These are phyloP conservation scores for Epichloe uncinata DNA, from an alignment of 2,329 filamentous ascomycete species.

Conservation along the genomic window DNA sequence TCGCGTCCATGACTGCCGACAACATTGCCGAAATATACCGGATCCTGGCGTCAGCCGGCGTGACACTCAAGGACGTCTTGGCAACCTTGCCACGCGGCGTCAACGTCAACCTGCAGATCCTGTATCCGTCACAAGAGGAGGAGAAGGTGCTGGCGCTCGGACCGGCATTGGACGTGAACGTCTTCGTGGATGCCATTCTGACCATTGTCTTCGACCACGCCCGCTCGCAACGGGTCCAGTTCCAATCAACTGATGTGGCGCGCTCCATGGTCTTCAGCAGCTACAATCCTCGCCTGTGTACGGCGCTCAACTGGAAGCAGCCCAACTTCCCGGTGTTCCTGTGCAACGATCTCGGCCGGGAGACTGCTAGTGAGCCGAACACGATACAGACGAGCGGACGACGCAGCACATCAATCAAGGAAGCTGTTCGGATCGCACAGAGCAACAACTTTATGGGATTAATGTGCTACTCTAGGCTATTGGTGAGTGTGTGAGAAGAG, in stretches of 20 bases:
- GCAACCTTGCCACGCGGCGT: conserved; percentile 61
- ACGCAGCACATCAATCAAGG: conserved; percentile 77
- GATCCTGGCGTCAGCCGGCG: conserved; percentile 59
- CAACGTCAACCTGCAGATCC: conserved; percentile 81
- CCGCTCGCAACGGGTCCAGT: conserved; percentile 47
- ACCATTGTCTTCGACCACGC: conserved; percentile 86
- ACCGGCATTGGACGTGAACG: conserved; percentile 71
- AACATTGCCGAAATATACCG: conserved; percentile 56
- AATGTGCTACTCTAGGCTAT: conserved; percentile 72
- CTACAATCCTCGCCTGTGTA: conserved; percentile 82
- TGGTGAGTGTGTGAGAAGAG: conserved; percentile 44
- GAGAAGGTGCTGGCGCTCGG: conserved; percentile 57
- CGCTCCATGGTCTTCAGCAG: conserved; percentile 89
- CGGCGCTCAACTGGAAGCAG: conserved; percentile 96
- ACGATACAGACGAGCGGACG: conserved; percentile 46
- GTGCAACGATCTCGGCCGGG: conserved; percentile 77
- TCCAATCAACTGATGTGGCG: conserved; percentile 55
- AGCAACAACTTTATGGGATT: conserved; percentile 98
- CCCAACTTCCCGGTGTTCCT: conserved; percentile 95
- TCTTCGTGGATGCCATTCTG: conserved; percentile 71
- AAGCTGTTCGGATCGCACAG: conserved; percentile 83
- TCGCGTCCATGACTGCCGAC: conserved; percentile 33
- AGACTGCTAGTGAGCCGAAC: conserved; percentile 30
- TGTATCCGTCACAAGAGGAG: conserved; percentile 69
- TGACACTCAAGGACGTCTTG: conserved; percentile 69